phyloP scores from a whole-genome alignment of 306 rosid species.

The Luffa aegyptiaca region DNA sequence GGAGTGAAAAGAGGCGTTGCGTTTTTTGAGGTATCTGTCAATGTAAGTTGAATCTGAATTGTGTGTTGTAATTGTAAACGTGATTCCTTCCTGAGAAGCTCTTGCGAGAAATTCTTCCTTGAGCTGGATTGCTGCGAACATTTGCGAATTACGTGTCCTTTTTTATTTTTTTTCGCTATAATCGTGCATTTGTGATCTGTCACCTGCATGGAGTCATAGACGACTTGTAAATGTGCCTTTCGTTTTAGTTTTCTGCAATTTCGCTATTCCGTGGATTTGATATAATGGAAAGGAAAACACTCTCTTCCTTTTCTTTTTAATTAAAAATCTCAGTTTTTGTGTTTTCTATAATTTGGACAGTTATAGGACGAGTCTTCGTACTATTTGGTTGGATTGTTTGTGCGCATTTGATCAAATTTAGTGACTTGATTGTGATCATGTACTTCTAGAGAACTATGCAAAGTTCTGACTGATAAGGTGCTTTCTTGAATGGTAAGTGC shows the following conservation, averaged over 20 bases:
- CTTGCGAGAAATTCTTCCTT: background rate
- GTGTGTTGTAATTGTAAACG: background rate
- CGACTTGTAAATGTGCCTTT: background rate
- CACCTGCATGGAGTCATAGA: background rate
- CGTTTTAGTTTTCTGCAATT: background rate
- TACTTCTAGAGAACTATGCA: background rate
- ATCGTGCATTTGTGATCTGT: background rate
- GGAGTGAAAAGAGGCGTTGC: background rate
- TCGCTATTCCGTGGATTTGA: background rate
- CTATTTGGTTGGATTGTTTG: background rate
- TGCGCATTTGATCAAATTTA: background rate
- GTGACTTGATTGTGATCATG: background rate
- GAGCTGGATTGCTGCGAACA: background rate
- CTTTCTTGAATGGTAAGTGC: slow-evolving; percentile 19
- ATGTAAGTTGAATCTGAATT: background rate
- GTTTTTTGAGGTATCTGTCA: background rate
- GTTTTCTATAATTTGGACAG: background rate
- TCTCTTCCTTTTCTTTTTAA: background rate
- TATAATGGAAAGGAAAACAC: background rate
- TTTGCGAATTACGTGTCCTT: background rate
- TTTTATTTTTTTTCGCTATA: background rate
- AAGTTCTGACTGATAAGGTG: background rate
- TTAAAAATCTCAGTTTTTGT: background rate
- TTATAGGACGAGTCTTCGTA: background rate
- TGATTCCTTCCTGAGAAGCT: background rate